Percentiles rank a stretch among this genome's conserved stretches.
Evolutionary conservation across 2,329 filamentous ascomycete genomes (phyloP).

Genomic region (Fusarium poae): DNA sequence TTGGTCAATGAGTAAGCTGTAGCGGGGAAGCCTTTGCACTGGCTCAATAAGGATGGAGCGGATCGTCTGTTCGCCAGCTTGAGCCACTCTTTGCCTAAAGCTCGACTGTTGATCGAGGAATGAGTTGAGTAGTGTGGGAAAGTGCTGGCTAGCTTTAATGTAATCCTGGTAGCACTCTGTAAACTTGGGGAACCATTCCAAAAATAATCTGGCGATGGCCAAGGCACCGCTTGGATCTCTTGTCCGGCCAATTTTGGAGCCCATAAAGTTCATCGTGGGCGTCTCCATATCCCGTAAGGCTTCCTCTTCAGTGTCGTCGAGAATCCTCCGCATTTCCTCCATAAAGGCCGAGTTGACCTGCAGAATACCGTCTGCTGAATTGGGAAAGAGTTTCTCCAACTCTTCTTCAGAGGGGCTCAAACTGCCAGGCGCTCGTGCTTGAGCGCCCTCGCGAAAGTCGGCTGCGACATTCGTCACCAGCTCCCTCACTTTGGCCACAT

Average conservation of each 20-base stretch:
- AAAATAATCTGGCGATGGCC: conserved; percentile 81
- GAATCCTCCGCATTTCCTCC: conserved; percentile 77
- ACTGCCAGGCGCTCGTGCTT: conserved; percentile 68
- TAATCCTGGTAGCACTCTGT: conserved; percentile 93
- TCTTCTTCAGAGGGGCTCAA: conserved; percentile 79
- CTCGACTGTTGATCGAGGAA: conserved; percentile 86
- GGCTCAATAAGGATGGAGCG: conserved; percentile 96
- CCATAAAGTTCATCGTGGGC: conserved; percentile 58
- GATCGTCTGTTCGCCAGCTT: conserved; percentile 89
- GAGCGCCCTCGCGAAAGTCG: conserved; percentile 81
- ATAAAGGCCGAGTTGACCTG: conserved; percentile 86
- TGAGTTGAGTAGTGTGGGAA: conserved; percentile 82
- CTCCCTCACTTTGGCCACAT: conserved; percentile 88
- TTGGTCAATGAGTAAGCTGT: conserved; percentile 96
- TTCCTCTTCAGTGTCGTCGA: conserved; percentile 86
- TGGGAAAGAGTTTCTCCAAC: conserved; percentile 82
- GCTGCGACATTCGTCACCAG: conserved; percentile 84
- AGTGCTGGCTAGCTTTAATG: conserved; percentile 88
- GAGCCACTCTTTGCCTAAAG: conserved; percentile 82
- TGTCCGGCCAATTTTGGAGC: conserved; percentile 60
- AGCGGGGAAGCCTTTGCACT: conserved; percentile 92
- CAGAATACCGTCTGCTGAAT: conserved; percentile 82
- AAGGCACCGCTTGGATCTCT: conserved; percentile 84
- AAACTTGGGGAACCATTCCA: conserved; percentile 95
- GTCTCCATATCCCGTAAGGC: conserved; percentile 81